Evolutionary conservation across 768 basidiomycete species (phyloP).

Genomic region (Kondoa malvinella): DNA sequence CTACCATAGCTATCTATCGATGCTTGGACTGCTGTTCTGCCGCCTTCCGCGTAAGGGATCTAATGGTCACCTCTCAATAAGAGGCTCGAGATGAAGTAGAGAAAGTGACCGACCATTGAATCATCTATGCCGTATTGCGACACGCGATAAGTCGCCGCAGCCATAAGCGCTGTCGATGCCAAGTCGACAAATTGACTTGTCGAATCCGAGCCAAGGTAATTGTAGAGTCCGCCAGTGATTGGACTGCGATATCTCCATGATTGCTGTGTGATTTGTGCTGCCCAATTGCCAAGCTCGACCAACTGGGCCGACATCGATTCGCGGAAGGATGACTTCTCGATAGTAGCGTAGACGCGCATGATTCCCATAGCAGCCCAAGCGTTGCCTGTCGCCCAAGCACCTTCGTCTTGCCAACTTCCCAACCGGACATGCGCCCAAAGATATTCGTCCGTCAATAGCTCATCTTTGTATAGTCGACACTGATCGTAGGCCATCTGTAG

Average conservation of each 20-base stretch:
- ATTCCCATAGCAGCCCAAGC: conserved; percentile 82
- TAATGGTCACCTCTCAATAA: too few relatives aligned
- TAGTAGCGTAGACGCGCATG: conserved; percentile 61
- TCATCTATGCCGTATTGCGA: conserved; percentile 35
- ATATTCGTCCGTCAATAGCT: conserved; percentile 37
- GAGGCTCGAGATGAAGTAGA: too few relatives aligned
- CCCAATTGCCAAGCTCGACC: conserved; percentile 27
- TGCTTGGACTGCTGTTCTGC: conserved; percentile 32
- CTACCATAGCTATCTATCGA: conserved; percentile 3
- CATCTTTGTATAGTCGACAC: conserved; percentile 50
- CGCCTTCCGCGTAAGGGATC: conserved; percentile 11
- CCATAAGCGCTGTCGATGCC: conserved; percentile 55
- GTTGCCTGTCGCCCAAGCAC: conserved; percentile 65
- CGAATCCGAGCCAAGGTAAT: background rate
- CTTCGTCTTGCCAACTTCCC: conserved; percentile 42
- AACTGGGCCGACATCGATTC: conserved; percentile 23
- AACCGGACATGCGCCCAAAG: conserved; percentile 62
- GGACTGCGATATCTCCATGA: conserved; percentile 17
- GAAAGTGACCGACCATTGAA: too few relatives aligned
- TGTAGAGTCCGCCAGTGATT: background rate
- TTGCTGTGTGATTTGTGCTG: conserved; percentile 23
- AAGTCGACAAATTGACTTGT: conserved; percentile 49
- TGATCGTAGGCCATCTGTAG: conserved; percentile 53
- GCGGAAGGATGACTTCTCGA: conserved; percentile 44
- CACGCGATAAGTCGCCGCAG: conserved; percentile 57